phyloP scores from a whole-genome alignment of 148 eudicot species.

The Cornus controversa region DNA sequence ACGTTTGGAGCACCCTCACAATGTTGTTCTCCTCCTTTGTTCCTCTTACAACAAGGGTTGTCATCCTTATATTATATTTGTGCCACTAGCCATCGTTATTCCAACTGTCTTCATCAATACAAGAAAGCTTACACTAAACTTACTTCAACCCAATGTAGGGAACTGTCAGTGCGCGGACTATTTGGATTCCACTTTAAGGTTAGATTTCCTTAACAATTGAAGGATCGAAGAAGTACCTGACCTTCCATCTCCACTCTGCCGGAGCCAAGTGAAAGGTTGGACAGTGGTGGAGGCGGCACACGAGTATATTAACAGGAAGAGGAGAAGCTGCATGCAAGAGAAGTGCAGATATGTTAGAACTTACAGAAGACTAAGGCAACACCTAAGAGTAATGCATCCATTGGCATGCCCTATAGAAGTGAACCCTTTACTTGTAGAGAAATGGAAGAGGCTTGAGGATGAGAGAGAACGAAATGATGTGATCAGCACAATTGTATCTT shows the following conservation, averaged over 20 bases:
- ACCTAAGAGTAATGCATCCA: slow-evolving; percentile 65
- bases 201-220: slow-evolving; percentile 20
- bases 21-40: slow-evolving; percentile 51
- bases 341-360: slow-evolving; percentile 66
- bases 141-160: slow-evolving; percentile 22
- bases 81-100: slow-evolving; percentile 47
- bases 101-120: slow-evolving; percentile 53
- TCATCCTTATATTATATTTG: slow-evolving; percentile 57
- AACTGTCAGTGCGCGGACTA: slow-evolving; percentile 9
- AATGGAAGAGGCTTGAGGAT: slow-evolving; percentile 71
- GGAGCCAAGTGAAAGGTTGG: slow-evolving; percentile 94
- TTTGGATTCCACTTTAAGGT: too few species aligned
- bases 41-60: slow-evolving; percentile 53
- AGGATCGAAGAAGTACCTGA: slow-evolving; percentile 41
- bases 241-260: slow-evolving; percentile 78
- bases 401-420: slow-evolving; percentile 68
- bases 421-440: slow-evolving; percentile 69
- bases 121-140: slow-evolving; percentile 50
- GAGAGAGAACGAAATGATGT: slow-evolving; percentile 68
- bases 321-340: slow-evolving; percentile 69
- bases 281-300: slow-evolving; percentile 73
- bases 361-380: slow-evolving; percentile 69
- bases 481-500: slow-evolving; percentile 58
- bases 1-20: slow-evolving; percentile 54
- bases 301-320: slow-evolving; percentile 55